phyloP scores from a whole-genome alignment of 495 filamentous ascomycete genomes.

The Penicillium samsonianum region DNA sequence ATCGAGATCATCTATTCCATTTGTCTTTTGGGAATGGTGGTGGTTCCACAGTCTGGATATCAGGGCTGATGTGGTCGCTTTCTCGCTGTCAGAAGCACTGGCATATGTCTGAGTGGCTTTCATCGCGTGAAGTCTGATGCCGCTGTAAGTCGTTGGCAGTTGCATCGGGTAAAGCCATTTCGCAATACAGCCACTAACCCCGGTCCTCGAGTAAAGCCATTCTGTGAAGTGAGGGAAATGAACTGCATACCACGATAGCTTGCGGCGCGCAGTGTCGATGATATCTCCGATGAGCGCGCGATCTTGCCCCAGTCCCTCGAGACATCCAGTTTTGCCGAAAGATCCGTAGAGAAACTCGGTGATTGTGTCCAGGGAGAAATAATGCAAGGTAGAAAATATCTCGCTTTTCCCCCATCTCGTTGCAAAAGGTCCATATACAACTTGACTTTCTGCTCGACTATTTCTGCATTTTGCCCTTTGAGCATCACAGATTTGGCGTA shows the following conservation, averaged over 20 bases:
- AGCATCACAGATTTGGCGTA: constrained; percentile 42
- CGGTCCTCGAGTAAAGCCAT: neutral
- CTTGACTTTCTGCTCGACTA: constrained; percentile 33
- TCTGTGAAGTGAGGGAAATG: constrained; percentile 35
- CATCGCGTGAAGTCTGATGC: neutral
- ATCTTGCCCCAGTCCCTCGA: constrained; percentile 24
- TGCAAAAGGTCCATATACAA: constrained; percentile 33
- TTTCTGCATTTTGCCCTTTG: constrained; percentile 6
- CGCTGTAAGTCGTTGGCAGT: neutral
- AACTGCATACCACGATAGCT: constrained; percentile 36
- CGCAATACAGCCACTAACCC: neutral
- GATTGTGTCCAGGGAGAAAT: constrained; percentile 44
- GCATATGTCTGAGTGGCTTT: constrained; percentile 5
- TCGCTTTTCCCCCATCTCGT: constrained; percentile 20
- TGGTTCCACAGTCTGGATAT: neutral
- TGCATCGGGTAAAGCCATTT: constrained; percentile 30
- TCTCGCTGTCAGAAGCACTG: neutral
- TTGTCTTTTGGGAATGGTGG: neutral
- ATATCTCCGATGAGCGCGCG: constrained; percentile 36
- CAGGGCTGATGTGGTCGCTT: neutral
- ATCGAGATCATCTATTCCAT: constrained; percentile 16
- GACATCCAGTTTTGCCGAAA: constrained; percentile 24
- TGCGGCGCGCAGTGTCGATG: constrained; percentile 30
- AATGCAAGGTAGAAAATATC: constrained; percentile 41
- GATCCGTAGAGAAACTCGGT: constrained; percentile 31